A percentile compares a stretch with the other conserved stretches of the same genome.
Conservation (phyloP, 306 rosid species). For the Quercus bicolor region DNA sequence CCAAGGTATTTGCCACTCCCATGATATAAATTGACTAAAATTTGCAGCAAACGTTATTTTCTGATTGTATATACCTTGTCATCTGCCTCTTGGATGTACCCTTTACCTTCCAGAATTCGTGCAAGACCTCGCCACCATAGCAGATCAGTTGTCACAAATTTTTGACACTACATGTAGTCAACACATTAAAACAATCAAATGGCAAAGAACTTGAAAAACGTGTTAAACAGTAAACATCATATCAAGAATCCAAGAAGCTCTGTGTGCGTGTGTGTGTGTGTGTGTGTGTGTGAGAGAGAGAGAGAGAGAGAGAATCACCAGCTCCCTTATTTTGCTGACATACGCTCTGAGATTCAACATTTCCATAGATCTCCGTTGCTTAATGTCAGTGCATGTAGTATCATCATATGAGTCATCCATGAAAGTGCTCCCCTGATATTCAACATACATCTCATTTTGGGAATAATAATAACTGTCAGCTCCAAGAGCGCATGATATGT, state of each 20-base stretch:
- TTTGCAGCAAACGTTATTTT: background rate
- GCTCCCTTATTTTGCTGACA: constrained; percentile 74
- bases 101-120: constrained; percentile 75
- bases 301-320: constrained; percentile 42
- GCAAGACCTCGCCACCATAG: constrained; percentile 94
- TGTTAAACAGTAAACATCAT: background rate
- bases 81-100: constrained; percentile 67
- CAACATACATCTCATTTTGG: background rate
- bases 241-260: background rate
- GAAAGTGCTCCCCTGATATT: constrained; percentile 32
- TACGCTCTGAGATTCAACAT: constrained; percentile 52
- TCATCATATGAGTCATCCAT: constrained; percentile 34
- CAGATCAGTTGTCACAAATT: constrained; percentile 55
- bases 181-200: constrained; percentile 10
- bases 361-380: constrained; percentile 26
- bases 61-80: constrained; percentile 42
- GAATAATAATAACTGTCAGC: background rate
- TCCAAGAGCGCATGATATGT: background rate
- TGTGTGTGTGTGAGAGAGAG: background rate
- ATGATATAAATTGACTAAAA: background rate
- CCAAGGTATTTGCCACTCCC: background rate
- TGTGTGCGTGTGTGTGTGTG: too few species aligned
- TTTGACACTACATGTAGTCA: constrained; percentile 47
- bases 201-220: background rate
- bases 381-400: constrained; percentile 22